phyloP scores from a whole-genome alignment of 1,284 basidiomycete species.

The Cutaneotrichosporon dermatis region DNA sequence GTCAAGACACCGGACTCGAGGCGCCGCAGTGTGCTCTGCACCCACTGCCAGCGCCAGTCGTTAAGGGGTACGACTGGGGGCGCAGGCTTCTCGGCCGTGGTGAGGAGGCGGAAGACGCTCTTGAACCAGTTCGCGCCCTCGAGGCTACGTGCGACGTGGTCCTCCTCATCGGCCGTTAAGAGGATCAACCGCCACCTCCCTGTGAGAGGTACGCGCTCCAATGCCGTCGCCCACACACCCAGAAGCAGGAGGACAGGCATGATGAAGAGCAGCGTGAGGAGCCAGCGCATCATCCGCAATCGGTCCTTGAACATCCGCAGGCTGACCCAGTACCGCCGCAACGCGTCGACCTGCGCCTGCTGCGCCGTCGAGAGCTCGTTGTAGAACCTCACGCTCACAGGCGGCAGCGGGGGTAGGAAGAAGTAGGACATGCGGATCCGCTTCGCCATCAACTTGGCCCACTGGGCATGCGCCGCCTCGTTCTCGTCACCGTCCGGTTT shows the following conservation, averaged over 20 bases:
- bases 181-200: slow-evolving; percentile 81
- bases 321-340: slow-evolving; percentile 36
- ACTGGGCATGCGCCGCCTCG: slow-evolving; percentile 1
- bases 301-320: slow-evolving; percentile 52
- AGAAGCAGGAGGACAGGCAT: slow-evolving; percentile 67
- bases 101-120: slow-evolving; percentile 71
- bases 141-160: slow-evolving; percentile 69
- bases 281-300: slow-evolving; percentile 54
- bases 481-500: slow-evolving; percentile 11
- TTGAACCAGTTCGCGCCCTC: slow-evolving; percentile 78
- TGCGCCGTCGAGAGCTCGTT: slow-evolving; percentile 41
- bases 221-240: slow-evolving; percentile 67
- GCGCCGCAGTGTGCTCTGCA: slow-evolving; percentile 64
- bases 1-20: slow-evolving; percentile 61
- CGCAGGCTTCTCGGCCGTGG: slow-evolving; percentile 58
- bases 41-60: slow-evolving; percentile 84
- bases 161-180: slow-evolving; percentile 84
- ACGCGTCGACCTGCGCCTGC: slow-evolving; percentile 54
- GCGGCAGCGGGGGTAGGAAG: slow-evolving; percentile 34
- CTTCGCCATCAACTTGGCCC: slow-evolving; percentile 1
- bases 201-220: slow-evolving; percentile 77
- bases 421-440: slow-evolving; percentile 19
- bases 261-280: slow-evolving; percentile 59
- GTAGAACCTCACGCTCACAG: slow-evolving; percentile 30
- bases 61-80: slow-evolving; percentile 59